Evolutionary conservation across 805 yeast species (phyloP).

Genomic region (Saccharomycopsis amapae): DNA sequence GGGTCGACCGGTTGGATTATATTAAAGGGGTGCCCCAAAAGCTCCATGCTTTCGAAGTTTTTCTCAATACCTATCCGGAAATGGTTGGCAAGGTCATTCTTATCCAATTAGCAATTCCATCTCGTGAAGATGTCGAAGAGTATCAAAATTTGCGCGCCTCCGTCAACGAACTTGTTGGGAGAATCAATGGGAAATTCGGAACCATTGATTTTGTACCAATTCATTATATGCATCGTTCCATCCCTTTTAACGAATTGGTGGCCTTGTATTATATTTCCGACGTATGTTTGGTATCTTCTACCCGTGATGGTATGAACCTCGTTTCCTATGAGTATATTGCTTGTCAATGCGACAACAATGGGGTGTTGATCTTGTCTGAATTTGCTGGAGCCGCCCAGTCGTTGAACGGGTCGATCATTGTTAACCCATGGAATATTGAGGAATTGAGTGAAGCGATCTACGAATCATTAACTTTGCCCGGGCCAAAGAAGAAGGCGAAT

Average conservation of each 20-base stretch:
- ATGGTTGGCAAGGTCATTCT: slow-evolving; percentile 96
- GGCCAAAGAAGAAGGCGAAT: slow-evolving; percentile 70
- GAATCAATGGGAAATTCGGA: slow-evolving; percentile 94
- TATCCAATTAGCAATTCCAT: slow-evolving; percentile 96
- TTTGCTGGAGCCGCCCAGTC: slow-evolving; percentile 99
- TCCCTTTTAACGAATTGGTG: slow-evolving; percentile 86
- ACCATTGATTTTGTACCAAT: slow-evolving; percentile 97
- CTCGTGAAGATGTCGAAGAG: slow-evolving; percentile 97
- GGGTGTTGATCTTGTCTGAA: slow-evolving; percentile 82
- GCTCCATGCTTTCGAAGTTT: slow-evolving; percentile 91
- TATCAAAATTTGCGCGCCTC: slow-evolving; percentile 89
- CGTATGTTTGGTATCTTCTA: slow-evolving; percentile 86
- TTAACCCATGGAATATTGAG: slow-evolving; percentile 98
- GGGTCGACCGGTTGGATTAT: slow-evolving; percentile 93
- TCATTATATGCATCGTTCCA: slow-evolving; percentile 89
- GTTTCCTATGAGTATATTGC: slow-evolving; percentile 96
- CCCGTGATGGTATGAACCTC: slow-evolving; percentile 98
- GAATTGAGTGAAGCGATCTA: slow-evolving; percentile 80
- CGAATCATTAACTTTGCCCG: slow-evolving; percentile 80
- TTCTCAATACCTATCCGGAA: slow-evolving; percentile 87
- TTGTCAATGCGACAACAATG: slow-evolving; percentile 81
- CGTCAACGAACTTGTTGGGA: slow-evolving; percentile 92
- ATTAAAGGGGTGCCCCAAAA: slow-evolving; percentile 98
- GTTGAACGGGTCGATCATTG: slow-evolving; percentile 85
- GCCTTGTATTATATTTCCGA: slow-evolving; percentile 81